Conservation (phyloP, 208 protist species). For the Trypanosoma rangeli region DNA sequence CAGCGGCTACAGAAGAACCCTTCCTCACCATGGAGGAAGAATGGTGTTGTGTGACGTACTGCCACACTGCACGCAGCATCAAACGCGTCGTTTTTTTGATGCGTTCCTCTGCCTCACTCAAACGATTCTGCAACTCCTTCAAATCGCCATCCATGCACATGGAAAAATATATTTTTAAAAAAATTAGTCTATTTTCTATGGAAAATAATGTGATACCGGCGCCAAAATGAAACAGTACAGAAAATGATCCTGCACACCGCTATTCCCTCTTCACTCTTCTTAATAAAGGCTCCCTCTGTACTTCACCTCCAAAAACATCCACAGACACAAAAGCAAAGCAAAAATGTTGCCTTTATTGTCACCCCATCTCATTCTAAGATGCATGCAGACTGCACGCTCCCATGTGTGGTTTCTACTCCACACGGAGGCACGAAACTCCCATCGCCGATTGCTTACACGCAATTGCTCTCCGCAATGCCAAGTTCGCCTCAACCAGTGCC, state of each 20-base stretch:
- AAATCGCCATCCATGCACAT: constrained; percentile 25
- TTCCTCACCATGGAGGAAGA: constrained; percentile 6
- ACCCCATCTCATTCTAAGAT: neutral
- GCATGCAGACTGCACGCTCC: neutral
- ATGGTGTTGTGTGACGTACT: constrained; percentile 38
- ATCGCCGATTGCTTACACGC: too few relatives aligned
- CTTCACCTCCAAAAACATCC: neutral
- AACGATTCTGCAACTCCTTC: constrained; percentile 29
- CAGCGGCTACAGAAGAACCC: neutral
- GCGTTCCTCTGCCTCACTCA: constrained; percentile 39
- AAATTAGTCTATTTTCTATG: constrained; percentile 2
- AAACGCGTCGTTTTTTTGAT: constrained; percentile 44
- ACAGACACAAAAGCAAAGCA: neutral
- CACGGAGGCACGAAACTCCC: too few relatives aligned
- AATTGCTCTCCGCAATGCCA: too few relatives aligned
- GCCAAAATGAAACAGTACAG: too few relatives aligned
- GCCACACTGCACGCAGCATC: constrained; percentile 63
- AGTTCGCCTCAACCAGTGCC: too few relatives aligned
- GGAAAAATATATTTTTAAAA: constrained; percentile 5
- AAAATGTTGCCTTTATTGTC: neutral
- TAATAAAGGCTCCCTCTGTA: neutral
- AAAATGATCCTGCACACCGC: too few relatives aligned
- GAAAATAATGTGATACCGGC: neutral
- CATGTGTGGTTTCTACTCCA: too few relatives aligned
- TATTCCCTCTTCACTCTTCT: too few relatives aligned